Percentiles rank a stretch among this genome's conserved stretches.
These are phyloP conservation scores for Cladosporium phlei DNA, from an alignment of 2,329 filamentous ascomycete species.

Conservation along the genomic window DNA sequence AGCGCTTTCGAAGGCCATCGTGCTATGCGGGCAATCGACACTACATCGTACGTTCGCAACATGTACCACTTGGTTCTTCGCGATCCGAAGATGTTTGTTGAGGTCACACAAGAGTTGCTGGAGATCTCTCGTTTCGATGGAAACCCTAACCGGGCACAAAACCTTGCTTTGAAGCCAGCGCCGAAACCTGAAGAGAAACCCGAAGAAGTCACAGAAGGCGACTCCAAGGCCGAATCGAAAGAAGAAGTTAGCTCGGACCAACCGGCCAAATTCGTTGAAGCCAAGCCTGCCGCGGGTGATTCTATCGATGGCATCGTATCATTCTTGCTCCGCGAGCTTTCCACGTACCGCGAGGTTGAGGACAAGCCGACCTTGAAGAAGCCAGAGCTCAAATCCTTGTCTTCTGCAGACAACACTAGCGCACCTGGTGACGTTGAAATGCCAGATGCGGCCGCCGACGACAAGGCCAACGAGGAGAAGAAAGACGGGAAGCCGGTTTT, in stretches of 20 bases:
- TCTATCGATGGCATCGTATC: constrained; percentile 93
- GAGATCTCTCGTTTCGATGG: constrained; percentile 63
- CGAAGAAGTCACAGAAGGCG: constrained; percentile 2
- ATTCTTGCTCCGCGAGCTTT: constrained; percentile 84
- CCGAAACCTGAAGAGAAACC: constrained; percentile 10
- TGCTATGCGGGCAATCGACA: constrained; percentile 55
- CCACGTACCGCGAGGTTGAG: constrained; percentile 88
- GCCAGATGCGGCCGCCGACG: constrained; percentile 33
- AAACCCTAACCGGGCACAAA: constrained; percentile 47
- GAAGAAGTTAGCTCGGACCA: constrained; percentile 27
- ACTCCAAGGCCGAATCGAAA: constrained; percentile 50
- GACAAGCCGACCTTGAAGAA: constrained; percentile 62
- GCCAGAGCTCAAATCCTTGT: constrained; percentile 40
- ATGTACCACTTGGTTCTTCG: constrained; percentile 77
- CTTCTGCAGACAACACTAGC: constrained; percentile 31
- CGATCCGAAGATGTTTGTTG: constrained; percentile 77
- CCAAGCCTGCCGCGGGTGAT: constrained; percentile 79
- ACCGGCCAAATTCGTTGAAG: constrained; percentile 63
- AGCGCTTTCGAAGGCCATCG: constrained; percentile 59
- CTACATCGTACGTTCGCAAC: constrained; percentile 66
- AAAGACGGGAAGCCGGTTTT: constrained; percentile 69
- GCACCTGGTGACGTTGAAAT: constrained; percentile 48
- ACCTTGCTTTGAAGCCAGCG: constrained; percentile 46
- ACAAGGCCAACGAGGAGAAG: constrained; percentile 42
- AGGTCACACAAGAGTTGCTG: constrained; percentile 79